These are phyloP conservation scores for Aquanectria penicillioides DNA, from an alignment of 2,329 filamentous ascomycete genomes.

Conservation along the genomic window DNA sequence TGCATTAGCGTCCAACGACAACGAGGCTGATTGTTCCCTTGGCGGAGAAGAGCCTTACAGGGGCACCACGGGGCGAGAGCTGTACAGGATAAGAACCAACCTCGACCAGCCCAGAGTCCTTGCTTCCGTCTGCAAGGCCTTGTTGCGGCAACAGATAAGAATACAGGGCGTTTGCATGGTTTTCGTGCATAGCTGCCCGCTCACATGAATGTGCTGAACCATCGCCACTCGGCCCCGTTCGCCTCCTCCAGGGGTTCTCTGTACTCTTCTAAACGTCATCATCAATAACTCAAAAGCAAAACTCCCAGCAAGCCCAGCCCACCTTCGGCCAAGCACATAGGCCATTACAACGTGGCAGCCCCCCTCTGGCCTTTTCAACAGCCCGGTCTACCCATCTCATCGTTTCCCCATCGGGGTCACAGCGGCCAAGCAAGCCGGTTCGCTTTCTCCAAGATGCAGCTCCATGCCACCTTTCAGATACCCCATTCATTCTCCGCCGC, in stretches of 20 bases:
- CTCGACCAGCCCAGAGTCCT: constrained; percentile 19
- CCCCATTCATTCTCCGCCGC: constrained; percentile 32
- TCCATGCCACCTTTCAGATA: constrained; percentile 23
- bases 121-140: constrained; percentile 27
- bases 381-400: constrained; percentile 30
- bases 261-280: constrained; percentile 21
- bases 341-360: constrained; percentile 43
- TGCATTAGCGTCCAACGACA: constrained; percentile 30
- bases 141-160: constrained; percentile 30
- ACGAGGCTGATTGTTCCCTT: constrained; percentile 18
- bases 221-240: constrained; percentile 21
- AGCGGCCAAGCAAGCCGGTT: constrained; percentile 7
- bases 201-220: constrained; percentile 46
- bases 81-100: constrained; percentile 21
- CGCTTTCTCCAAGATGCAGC: constrained; percentile 21
- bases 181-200: constrained; percentile 45
- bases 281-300: constrained; percentile 30
- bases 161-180: constrained; percentile 40
- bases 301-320: constrained; percentile 25
- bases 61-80: constrained; percentile 10
- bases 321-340: constrained; percentile 27
- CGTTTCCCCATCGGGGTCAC: constrained; percentile 24
- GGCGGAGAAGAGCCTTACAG: constrained; percentile 17
- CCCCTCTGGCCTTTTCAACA: constrained; percentile 34
- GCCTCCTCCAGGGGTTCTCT: constrained; percentile 19